phyloP scores from a whole-genome alignment of 148 eudicot species.

The Tetragonia tetragonoides region DNA sequence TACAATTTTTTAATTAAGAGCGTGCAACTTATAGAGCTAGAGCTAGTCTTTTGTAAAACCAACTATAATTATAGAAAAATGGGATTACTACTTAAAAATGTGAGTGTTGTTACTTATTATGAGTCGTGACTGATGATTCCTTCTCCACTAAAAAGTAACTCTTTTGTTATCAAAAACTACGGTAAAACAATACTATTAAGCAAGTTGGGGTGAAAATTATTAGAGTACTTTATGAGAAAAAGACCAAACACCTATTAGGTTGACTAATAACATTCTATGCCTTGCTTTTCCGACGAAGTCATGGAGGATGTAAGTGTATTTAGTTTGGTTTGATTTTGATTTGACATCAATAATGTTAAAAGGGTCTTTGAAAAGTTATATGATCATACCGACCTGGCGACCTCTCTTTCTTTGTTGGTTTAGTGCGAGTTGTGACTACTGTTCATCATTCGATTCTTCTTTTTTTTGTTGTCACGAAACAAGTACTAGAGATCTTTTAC shows the following conservation, averaged over 20 bases:
- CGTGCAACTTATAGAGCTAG: too few relatives aligned
- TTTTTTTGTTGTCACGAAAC: conserved; percentile 7
- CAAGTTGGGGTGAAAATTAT: too few relatives aligned
- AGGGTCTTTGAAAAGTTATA: conserved; percentile 17
- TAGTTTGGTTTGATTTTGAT: neutral
- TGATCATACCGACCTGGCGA: conserved; percentile 3
- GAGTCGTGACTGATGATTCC: too few relatives aligned
- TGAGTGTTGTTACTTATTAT: too few relatives aligned
- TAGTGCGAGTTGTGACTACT: neutral
- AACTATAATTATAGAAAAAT: too few relatives aligned
- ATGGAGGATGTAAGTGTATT: neutral
- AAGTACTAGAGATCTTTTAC: neutral
- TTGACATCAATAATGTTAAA: conserved; percentile 13
- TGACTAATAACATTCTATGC: conserved; percentile 23
- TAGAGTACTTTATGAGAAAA: too few relatives aligned
- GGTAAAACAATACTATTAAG: too few relatives aligned
- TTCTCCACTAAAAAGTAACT: too few relatives aligned
- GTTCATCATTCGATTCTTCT: conserved; percentile 8
- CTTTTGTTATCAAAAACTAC: too few relatives aligned
- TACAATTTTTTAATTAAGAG: too few relatives aligned
- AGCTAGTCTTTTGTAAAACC: too few relatives aligned
- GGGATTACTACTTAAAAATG: conserved; percentile 16
- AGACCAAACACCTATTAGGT: neutral
- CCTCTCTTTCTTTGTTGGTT: neutral
- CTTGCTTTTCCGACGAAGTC: conserved; percentile 13